A percentile compares a stretch with the other conserved stretches of the same genome.
Conservation (phyloP, 169 alveolate species). For the Cryptosporidium bovis region DNA sequence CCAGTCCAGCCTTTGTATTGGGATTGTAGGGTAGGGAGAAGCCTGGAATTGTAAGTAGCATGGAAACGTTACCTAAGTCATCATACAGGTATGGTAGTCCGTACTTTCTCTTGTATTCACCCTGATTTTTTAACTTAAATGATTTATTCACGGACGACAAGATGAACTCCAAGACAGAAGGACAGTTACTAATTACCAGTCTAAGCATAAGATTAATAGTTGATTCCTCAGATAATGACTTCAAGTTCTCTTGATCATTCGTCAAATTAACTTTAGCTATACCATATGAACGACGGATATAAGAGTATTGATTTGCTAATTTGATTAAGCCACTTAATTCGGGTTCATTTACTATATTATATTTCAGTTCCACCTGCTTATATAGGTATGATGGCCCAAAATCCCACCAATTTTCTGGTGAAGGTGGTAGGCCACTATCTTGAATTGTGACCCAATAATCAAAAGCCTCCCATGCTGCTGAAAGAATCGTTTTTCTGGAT, state of each 20-base stretch:
- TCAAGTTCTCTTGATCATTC: constrained; percentile 2
- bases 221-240: constrained; percentile 24
- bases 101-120: constrained; percentile 5
- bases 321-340: constrained; percentile 17
- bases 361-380: constrained; percentile 32
- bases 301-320: constrained; percentile 39
- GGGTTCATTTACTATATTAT: background rate
- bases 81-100: constrained; percentile 55
- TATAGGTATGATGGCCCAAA: constrained; percentile 39
- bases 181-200: constrained; percentile 33
- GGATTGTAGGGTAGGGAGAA: constrained; percentile 55
- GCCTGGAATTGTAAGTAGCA: constrained; percentile 33
- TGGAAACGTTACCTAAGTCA: constrained; percentile 35
- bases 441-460: constrained; percentile 61
- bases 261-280: constrained; percentile 11
- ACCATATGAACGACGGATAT: constrained; percentile 42
- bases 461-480: constrained; percentile 72
- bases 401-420: constrained; percentile 73
- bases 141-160: constrained; percentile 48
- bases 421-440: constrained; percentile 43
- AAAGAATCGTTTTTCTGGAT: constrained; percentile 46
- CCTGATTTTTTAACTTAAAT: constrained; percentile 26
- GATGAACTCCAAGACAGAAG: constrained; percentile 28
- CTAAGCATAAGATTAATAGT: constrained; percentile 24
- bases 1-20: constrained; percentile 48